Evolutionary conservation across 2,329 filamentous ascomycete genomes (phyloP).

Genomic region (Talaromyces verruculosus): DNA sequence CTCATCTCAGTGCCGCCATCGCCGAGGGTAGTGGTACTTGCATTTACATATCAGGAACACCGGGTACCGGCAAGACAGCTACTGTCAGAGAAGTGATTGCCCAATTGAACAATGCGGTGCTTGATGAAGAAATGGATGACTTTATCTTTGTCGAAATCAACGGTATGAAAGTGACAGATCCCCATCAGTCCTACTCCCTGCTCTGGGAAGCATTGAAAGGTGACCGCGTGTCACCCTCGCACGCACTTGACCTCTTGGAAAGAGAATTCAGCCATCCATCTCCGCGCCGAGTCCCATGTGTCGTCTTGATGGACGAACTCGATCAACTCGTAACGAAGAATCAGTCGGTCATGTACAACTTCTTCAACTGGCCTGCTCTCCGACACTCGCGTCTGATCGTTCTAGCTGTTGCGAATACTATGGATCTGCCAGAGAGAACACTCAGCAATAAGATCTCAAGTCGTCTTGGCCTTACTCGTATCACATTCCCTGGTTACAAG

Average conservation of each 20-base stretch:
- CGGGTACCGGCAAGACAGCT: slow-evolving; percentile 94
- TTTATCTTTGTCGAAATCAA: slow-evolving; percentile 99
- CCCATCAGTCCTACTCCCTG: slow-evolving; percentile 90
- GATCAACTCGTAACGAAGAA: slow-evolving; percentile 98
- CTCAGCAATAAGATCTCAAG: slow-evolving; percentile 98
- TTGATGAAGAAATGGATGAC: slow-evolving; percentile 88
- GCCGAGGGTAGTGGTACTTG: slow-evolving; percentile 90
- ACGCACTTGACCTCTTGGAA: slow-evolving; percentile 87
- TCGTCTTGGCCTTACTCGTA: slow-evolving; percentile 82
- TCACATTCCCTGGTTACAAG: slow-evolving; percentile 96
- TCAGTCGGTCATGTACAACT: slow-evolving; percentile 99
- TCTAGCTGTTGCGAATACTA: slow-evolving; percentile 95
- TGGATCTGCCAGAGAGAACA: slow-evolving; percentile 95
- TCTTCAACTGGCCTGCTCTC: slow-evolving; percentile 97
- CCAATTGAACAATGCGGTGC: slow-evolving; percentile 82
- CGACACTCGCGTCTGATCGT: slow-evolving; percentile 92
- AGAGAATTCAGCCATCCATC: slow-evolving; percentile 90
- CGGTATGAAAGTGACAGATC: slow-evolving; percentile 98
- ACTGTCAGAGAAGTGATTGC: slow-evolving; percentile 94
- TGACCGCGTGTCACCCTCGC: slow-evolving; percentile 85
- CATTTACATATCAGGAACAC: slow-evolving; percentile 99
- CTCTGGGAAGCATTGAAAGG: slow-evolving; percentile 96
- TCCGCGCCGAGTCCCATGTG: slow-evolving; percentile 86
- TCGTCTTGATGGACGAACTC: slow-evolving; percentile 97
- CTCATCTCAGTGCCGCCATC: slow-evolving; percentile 90